Percentiles rank a stretch among this genome's conserved stretches.
Evolutionary conservation across 164 flowering plant genomes (phyloP).

Genomic region (Buxus sempervirens): DNA sequence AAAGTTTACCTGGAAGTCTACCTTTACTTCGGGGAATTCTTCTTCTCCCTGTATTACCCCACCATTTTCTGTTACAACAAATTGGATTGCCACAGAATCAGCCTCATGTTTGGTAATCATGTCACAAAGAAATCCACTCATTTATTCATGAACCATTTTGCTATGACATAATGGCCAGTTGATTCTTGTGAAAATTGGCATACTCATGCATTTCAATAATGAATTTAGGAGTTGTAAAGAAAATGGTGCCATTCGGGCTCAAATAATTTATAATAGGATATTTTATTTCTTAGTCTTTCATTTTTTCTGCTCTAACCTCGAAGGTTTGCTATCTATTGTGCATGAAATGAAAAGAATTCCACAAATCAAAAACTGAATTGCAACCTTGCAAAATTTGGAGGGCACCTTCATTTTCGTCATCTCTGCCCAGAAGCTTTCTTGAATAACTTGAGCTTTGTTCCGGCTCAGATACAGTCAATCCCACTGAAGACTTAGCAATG

Average conservation of each 20-base stretch:
- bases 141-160: no score
- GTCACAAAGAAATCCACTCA: background rate
- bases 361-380: slow-evolving; percentile 17
- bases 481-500: slow-evolving; percentile 19
- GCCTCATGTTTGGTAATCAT: slow-evolving; percentile 1
- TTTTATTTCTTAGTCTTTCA: no score
- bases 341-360: background rate
- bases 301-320: no score
- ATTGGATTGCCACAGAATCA: background rate
- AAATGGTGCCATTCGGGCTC: no score
- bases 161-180: no score
- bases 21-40: slow-evolving; percentile 83
- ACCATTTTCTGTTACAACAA: slow-evolving; percentile 37
- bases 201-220: no score
- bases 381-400: slow-evolving; percentile 7
- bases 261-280: no score
- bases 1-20: slow-evolving; percentile 64
- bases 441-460: slow-evolving; percentile 24
- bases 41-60: slow-evolving; percentile 46
- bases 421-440: slow-evolving; percentile 19
- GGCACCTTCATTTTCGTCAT: slow-evolving; percentile 14
- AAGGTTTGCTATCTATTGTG: background rate
- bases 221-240: no score
- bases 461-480: slow-evolving; percentile 17
- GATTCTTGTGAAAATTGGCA: no score